Conservation (phyloP, 106 monocot species). For the Acorus calamus region DNA sequence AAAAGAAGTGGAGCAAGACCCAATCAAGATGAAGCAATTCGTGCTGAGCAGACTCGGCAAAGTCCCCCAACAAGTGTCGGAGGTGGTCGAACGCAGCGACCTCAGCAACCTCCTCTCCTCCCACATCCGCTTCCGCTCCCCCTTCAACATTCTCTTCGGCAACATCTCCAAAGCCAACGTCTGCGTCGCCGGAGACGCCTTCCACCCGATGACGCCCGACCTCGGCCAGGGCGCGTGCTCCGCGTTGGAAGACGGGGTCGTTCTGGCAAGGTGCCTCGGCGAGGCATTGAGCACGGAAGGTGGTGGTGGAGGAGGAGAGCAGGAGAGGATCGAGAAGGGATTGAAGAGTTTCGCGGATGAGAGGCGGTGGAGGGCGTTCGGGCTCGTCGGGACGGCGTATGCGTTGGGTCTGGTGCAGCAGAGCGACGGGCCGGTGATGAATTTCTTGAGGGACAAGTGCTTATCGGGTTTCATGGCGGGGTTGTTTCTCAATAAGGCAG, state of each 20-base stretch:
- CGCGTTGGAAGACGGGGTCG: constrained; percentile 61
- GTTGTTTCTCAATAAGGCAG: constrained; percentile 17
- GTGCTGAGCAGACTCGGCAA: constrained; percentile 29
- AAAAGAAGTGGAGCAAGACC: constrained; percentile 20
- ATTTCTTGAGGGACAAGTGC: constrained; percentile 45
- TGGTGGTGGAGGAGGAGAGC: constrained; percentile 4
- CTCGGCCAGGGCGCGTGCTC: constrained; percentile 71
- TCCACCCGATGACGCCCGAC: constrained; percentile 86
- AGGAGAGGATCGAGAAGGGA: constrained; percentile 22
- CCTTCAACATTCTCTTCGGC: constrained; percentile 36
- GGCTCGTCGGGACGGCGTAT: constrained; percentile 38
- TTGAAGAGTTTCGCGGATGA: constrained; percentile 42
- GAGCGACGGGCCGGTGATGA: constrained; percentile 16
- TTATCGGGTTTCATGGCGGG: constrained; percentile 25
- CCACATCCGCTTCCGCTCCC: constrained; percentile 46
- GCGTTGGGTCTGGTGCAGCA: constrained; percentile 40
- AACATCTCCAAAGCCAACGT: constrained; percentile 37
- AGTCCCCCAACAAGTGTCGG: constrained; percentile 21
- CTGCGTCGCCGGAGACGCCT: constrained; percentile 63
- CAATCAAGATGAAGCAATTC: constrained; percentile 20
- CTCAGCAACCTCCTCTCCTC: constrained; percentile 33
- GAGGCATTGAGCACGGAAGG: constrained; percentile 10
- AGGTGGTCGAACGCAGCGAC: constrained; percentile 38
- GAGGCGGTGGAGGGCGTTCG: constrained; percentile 66
- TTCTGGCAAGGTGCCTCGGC: constrained; percentile 49